Conservation (phyloP, 1,284 basidiomycete species). For the Ceratobasidium sp. region DNA sequence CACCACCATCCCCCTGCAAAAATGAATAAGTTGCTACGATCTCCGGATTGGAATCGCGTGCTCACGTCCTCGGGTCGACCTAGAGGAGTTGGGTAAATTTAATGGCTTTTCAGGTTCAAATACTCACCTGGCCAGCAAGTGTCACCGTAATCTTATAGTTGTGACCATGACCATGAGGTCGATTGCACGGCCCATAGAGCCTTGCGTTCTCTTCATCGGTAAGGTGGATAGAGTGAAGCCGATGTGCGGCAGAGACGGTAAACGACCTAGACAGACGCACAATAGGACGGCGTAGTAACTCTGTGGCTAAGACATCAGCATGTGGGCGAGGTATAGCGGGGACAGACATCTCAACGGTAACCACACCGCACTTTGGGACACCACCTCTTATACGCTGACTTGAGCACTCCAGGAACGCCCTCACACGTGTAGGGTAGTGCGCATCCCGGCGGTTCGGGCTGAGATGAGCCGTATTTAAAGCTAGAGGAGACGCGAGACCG, state of each 20-base stretch:
- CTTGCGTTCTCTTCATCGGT: constrained; percentile 32
- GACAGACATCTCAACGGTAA: constrained; percentile 9
- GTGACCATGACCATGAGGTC: constrained; percentile 33
- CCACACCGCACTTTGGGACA: no score
- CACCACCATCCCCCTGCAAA: constrained; percentile 18
- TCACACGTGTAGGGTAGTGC: constrained; percentile 24
- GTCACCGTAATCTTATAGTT: constrained; percentile 33
- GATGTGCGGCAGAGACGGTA: constrained; percentile 24
- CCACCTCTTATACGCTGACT: constrained; percentile 8
- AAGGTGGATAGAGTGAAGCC: constrained; percentile 26
- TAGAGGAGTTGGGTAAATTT: background rate
- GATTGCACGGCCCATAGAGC: constrained; percentile 31
- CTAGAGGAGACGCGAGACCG: background rate
- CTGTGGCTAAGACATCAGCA: background rate
- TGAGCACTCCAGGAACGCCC: background rate
- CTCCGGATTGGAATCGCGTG: no score
- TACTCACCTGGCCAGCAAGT: constrained; percentile 28
- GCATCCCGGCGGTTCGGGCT: constrained; percentile 26
- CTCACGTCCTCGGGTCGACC: background rate
- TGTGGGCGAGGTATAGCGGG: constrained; percentile 9
- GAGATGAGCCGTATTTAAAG: constrained; percentile 15
- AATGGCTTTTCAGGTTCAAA: background rate
- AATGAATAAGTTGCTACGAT: no score
- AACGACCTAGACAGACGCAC: constrained; percentile 32
- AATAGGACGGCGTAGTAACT: background rate